phyloP scores from a whole-genome alignment of 2,329 filamentous ascomycete genomes.

The Talaromyces rugulosus region DNA sequence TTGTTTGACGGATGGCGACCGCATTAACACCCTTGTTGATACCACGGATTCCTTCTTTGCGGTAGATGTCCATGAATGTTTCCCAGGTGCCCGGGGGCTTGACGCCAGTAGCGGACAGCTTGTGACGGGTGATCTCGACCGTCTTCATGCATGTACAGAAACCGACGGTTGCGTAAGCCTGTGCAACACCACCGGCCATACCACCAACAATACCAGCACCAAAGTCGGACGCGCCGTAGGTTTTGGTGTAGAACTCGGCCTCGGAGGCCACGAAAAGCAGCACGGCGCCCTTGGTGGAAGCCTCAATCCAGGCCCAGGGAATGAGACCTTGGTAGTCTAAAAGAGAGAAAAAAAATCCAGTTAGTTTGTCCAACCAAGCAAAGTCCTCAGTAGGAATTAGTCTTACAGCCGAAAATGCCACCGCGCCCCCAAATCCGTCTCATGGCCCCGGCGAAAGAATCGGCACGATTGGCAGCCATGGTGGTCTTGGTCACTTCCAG shows the following conservation, averaged over 20 bases:
- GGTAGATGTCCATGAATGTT: constrained; percentile 97
- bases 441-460: constrained; percentile 79
- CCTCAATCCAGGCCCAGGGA: constrained; percentile 99
- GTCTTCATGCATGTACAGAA: constrained; percentile 99
- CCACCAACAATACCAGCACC: constrained; percentile 83
- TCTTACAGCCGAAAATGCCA: constrained; percentile 87
- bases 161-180: constrained; percentile 99
- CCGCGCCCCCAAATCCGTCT: constrained; percentile 88
- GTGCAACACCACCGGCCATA: constrained; percentile 89
- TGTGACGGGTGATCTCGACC: constrained; percentile 98
- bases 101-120: constrained; percentile 76
- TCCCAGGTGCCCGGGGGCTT: constrained; percentile 87
- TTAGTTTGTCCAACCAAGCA: not conserved
- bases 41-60: constrained; percentile 83
- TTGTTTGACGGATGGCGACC: constrained; percentile 97
- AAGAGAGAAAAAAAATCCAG: constrained; percentile 8
- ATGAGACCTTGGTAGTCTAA: constrained; percentile 99
- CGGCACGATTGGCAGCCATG: constrained; percentile 94
- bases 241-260: constrained; percentile 89
- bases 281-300: constrained; percentile 97
- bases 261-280: constrained; percentile 98
- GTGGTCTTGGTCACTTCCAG: constrained; percentile 99
- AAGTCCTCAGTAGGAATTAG: constrained; percentile 12
- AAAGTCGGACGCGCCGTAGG: constrained; percentile 80
- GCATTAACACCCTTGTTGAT: constrained; percentile 99